Conservation (phyloP, 257 asterid species). For the Fraxinus americana region DNA sequence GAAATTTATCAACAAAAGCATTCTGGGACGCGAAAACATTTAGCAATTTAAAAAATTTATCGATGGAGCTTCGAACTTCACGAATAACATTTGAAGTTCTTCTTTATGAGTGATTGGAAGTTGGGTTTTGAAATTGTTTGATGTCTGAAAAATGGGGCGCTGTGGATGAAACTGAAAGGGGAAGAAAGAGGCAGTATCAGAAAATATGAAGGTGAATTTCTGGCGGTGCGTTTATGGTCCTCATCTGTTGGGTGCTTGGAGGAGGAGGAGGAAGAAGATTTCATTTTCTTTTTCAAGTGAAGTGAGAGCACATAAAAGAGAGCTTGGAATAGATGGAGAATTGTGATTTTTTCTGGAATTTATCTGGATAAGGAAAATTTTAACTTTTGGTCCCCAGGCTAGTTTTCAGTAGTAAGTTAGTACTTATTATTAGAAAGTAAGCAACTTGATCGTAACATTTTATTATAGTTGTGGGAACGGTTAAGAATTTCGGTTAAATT, state of each 20-base stretch:
- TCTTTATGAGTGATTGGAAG: slow-evolving; percentile 35
- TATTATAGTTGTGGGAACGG: too few species aligned
- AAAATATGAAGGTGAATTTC: slow-evolving; percentile 32
- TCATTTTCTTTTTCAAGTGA: slow-evolving; percentile 20
- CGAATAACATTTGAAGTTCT: slow-evolving; percentile 49
- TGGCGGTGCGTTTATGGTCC: slow-evolving; percentile 20
- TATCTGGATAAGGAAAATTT: too few species aligned
- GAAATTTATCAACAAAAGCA: slow-evolving; percentile 44
- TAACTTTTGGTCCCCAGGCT: too few species aligned
- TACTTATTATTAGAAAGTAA: too few species aligned
- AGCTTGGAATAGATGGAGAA: slow-evolving; percentile 5
- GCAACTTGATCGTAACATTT: too few species aligned
- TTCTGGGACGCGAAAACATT: slow-evolving; percentile 41
- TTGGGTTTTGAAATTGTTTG: slow-evolving; percentile 39
- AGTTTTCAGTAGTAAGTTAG: too few species aligned
- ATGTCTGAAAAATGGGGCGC: slow-evolving; percentile 44
- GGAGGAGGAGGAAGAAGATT: slow-evolving; percentile 22
- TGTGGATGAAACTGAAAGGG: slow-evolving; percentile 33
- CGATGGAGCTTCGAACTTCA: slow-evolving; percentile 42
- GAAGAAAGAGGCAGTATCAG: slow-evolving; percentile 43
- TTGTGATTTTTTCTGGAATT: background rate
- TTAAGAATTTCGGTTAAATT: too few species aligned
- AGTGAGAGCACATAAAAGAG: background rate
- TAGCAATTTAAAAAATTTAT: slow-evolving; percentile 38
- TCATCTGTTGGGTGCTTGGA: slow-evolving; percentile 26